phyloP scores from a whole-genome alignment of 2,329 filamentous ascomycete genomes.

The Arthrobotrys pseudoclavata region DNA sequence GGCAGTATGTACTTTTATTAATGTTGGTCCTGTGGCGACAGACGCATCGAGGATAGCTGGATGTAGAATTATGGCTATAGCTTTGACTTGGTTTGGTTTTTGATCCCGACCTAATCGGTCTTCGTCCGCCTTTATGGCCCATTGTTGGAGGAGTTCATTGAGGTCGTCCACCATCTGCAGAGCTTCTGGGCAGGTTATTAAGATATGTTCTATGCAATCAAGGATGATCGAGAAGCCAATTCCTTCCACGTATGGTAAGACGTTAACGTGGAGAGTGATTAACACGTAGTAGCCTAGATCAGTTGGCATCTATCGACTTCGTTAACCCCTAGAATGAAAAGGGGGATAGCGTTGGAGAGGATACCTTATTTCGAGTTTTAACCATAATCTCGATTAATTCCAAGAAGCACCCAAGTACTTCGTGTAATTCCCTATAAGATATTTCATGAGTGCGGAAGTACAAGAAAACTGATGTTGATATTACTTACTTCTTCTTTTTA shows the following conservation, averaged over 20 bases:
- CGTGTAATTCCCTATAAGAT: constrained; percentile 41
- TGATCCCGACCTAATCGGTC: constrained; percentile 47
- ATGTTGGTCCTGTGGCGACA: constrained; percentile 50
- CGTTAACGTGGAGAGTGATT: constrained; percentile 40
- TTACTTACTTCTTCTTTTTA: constrained; percentile 51
- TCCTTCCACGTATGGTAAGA: constrained; percentile 54
- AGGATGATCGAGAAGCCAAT: constrained; percentile 43
- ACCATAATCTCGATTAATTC: constrained; percentile 53
- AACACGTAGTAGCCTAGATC: constrained; percentile 57
- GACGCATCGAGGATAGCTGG: constrained; percentile 53
- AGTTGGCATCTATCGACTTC: constrained; percentile 28
- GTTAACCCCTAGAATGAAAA: neutral
- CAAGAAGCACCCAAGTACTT: constrained; percentile 47
- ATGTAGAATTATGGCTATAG: constrained; percentile 53
- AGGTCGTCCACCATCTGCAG: constrained; percentile 56
- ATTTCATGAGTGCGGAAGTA: neutral
- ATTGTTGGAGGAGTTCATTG: constrained; percentile 55
- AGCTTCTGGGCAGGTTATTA: constrained; percentile 35
- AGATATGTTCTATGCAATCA: constrained; percentile 46
- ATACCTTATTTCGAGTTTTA: constrained; percentile 40
- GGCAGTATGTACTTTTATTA: constrained; percentile 44
- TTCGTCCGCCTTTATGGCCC: constrained; percentile 52
- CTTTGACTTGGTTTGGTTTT: constrained; percentile 52
- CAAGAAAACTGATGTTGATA: neutral
- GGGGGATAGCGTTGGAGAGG: neutral